Evolutionary conservation across 164 flowering plant species (phyloP), one percentile per base, ranked within the genome.

Genomic region (Santalum album): DNA sequence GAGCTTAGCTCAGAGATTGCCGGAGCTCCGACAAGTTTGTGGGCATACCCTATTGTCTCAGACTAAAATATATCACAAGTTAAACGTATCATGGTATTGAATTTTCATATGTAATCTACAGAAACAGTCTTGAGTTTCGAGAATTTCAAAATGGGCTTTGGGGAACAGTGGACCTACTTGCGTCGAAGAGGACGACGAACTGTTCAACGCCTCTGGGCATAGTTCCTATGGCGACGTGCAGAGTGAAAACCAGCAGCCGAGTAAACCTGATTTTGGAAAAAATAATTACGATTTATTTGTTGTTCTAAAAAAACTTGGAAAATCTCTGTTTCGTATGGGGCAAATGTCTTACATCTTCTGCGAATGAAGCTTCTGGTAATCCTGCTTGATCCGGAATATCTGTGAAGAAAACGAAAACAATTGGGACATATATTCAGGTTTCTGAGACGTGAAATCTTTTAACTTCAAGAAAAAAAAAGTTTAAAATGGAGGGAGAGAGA

Each of bases 331-430:
- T 3, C 34, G 9, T 9, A 9, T 29, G 4, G 9, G 9, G 9
- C 9, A 29, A 29, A 29, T 29, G 4, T 29, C 34, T 87, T 61
- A 94, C 99, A 72, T 58, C 75, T 87, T 94, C 61, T 87, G 99
- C 0, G 97, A 78, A 59, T 81, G 92, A 54, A 87, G 81, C 65
- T 94, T 94, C 62, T 85, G 99, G 58, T 87, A 87, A 49, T 94
- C 99, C 61, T 94, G 99, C 72, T 89, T 94, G 34, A 94, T 77
- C 53, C 99, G 78, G 53, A 94, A 81, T 71, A 94, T 77, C 99
- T 94, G 79, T 20, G 65, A 55, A 22, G 43, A 17, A 42, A 18
- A 49, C 9, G 39, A 15, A 14, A 44, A 10, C 32, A 21, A 55
- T 26, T n/a, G n/a, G n/a, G n/a, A 36, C 25, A 26, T 20, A 7